Percentiles rank a stretch among this genome's conserved stretches.
These are phyloP conservation scores for Solanum chiquidenum DNA, from an alignment of 257 asterid genomes.

Conservation along the genomic window DNA sequence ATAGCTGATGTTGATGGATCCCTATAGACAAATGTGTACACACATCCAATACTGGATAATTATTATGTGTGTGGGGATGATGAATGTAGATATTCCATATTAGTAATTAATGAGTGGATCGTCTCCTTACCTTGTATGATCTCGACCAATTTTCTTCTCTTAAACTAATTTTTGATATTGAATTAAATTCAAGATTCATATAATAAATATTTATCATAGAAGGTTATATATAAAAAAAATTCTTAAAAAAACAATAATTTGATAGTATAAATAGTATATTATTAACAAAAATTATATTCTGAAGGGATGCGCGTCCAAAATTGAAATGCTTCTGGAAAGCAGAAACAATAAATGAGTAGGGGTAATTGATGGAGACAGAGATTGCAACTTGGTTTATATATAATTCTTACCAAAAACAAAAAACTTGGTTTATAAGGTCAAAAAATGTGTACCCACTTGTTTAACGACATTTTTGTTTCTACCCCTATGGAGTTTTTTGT, in stretches of 20 bases:
- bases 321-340: background rate
- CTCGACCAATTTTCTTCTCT: background rate
- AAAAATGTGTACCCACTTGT: background rate
- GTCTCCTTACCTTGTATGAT: background rate
- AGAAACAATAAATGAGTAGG: background rate
- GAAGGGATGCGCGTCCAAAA: background rate
- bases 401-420: background rate
- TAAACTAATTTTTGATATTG: background rate
- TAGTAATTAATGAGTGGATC: background rate
- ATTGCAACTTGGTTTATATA: background rate
- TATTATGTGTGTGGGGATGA: background rate
- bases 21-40: no score
- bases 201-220: background rate
- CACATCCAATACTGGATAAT: background rate
- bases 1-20: no score
- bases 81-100: background rate
- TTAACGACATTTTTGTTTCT: background rate
- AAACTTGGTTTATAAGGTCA: background rate
- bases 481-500: background rate
- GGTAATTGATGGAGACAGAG: background rate
- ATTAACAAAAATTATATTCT: background rate
- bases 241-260: no score
- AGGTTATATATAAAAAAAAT: no score
- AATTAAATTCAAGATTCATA: background rate
- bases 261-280: no score